Evolutionary conservation across 768 basidiomycete genomes (phyloP).

Genomic region (Suillus spraguei): DNA sequence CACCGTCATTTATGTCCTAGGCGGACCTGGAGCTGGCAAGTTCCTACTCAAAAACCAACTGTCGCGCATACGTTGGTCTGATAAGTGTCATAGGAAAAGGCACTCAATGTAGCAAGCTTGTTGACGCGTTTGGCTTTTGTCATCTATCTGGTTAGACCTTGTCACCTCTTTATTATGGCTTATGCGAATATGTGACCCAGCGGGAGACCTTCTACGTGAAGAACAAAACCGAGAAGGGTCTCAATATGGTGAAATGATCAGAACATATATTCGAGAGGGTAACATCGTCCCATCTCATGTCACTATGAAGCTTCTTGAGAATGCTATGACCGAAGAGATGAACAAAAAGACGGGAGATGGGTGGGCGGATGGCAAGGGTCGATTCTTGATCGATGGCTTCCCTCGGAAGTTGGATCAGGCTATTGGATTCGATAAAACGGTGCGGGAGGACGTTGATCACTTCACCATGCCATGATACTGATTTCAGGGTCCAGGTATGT

Average conservation of each 20-base stretch:
- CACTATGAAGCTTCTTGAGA: slow-evolving; percentile 93
- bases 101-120: slow-evolving; percentile 88
- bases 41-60: slow-evolving; percentile 1
- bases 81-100: slow-evolving; percentile 73
- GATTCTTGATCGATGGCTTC: slow-evolving; percentile 97
- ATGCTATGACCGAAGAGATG: slow-evolving; percentile 78
- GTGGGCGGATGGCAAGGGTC: slow-evolving; percentile 73
- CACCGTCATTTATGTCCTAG: slow-evolving; percentile 92
- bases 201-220: slow-evolving; percentile 95
- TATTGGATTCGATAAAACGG: slow-evolving; percentile 83
- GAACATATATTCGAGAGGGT: slow-evolving; percentile 86
- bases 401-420: slow-evolving; percentile 99
- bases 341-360: slow-evolving; percentile 46
- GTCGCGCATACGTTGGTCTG: slow-evolving; percentile 14
- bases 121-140: slow-evolving; percentile 82
- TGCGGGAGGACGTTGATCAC: slow-evolving; percentile 36
- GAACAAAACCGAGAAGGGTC: slow-evolving; percentile 91
- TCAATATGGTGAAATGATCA: slow-evolving; percentile 81
- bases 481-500: slow-evolving; percentile 62
- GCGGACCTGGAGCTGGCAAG: slow-evolving; percentile 93
- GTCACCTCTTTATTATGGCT: slow-evolving; percentile 4
- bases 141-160: slow-evolving; percentile 82
- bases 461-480: neutral
- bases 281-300: slow-evolving; percentile 96
- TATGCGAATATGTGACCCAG: slow-evolving; percentile 38